phyloP scores from a whole-genome alignment of 768 basidiomycete species.

The Exidia glandulosa region DNA sequence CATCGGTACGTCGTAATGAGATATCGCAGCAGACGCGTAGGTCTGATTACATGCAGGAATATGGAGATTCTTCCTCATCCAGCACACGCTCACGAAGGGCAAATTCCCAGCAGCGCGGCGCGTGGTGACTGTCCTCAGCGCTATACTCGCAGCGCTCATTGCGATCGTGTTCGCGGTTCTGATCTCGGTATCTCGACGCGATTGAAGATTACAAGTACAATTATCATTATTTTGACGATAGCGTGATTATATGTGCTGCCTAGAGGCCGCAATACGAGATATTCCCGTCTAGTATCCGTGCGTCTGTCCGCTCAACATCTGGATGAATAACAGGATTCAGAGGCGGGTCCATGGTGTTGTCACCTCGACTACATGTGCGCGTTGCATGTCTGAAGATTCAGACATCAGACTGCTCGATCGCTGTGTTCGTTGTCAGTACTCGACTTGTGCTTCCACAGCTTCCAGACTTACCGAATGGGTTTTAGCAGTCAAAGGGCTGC shows the following conservation, averaged over 20 bases:
- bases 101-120: constrained; percentile 44
- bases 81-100: constrained; percentile 37
- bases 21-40: neutral
- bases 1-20: constrained; percentile 29
- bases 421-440: neutral
- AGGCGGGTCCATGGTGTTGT: neutral
- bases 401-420: neutral
- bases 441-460: neutral
- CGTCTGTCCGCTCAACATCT: neutral
- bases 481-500: neutral
- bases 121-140: constrained; percentile 30
- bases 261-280: too few relatives aligned
- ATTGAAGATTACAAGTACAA: neutral
- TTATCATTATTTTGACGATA: neutral
- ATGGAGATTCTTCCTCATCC: constrained; percentile 42
- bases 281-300: neutral
- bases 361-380: neutral
- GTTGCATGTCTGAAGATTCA: neutral
- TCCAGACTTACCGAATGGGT: neutral
- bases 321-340: neutral
- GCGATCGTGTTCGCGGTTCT: constrained; percentile 34
- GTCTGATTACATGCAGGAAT: constrained; percentile 25
- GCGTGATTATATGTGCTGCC: neutral
- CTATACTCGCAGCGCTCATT: constrained; percentile 29
- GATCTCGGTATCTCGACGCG: constrained; percentile 17